phyloP scores from a whole-genome alignment of 73 alveolate species.

The Paraurostyla sp. region DNA sequence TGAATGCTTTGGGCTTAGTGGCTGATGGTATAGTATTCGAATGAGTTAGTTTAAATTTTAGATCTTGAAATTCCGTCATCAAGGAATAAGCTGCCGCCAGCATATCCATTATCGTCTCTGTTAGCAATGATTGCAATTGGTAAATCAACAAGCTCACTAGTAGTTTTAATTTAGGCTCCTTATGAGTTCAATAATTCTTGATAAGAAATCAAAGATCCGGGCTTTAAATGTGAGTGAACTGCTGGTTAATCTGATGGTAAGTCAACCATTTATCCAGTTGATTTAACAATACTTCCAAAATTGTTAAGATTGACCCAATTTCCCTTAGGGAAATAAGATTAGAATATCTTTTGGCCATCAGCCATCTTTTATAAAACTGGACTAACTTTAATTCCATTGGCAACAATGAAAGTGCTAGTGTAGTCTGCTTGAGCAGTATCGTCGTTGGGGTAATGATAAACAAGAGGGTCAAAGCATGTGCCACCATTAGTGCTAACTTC shows the following conservation, averaged over 20 bases:
- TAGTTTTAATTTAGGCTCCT: conserved; percentile 56
- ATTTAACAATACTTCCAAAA: neutral
- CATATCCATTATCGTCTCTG: conserved; percentile 79
- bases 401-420: conserved; percentile 66
- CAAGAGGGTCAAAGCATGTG: conserved; percentile 87
- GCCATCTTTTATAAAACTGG: conserved; percentile 51
- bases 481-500: conserved; percentile 81
- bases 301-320: conserved; percentile 51
- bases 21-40: conserved; percentile 38
- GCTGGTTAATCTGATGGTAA: conserved; percentile 24
- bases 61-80: conserved; percentile 60
- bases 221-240: conserved; percentile 76
- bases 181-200: conserved; percentile 34
- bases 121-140: conserved; percentile 73
- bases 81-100: conserved; percentile 76
- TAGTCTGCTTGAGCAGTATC: conserved; percentile 16
- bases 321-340: conserved; percentile 78
- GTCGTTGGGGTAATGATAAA: conserved; percentile 92
- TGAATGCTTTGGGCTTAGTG: conserved; percentile 4
- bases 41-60: neutral
- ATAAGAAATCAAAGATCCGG: conserved; percentile 79
- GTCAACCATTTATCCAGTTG: neutral
- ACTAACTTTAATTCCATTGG: conserved; percentile 61
- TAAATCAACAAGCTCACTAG: conserved; percentile 73
- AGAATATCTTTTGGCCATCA: neutral